Evolutionary conservation across 1,284 basidiomycete species (phyloP).

Genomic region (Ganoderma sp.): DNA sequence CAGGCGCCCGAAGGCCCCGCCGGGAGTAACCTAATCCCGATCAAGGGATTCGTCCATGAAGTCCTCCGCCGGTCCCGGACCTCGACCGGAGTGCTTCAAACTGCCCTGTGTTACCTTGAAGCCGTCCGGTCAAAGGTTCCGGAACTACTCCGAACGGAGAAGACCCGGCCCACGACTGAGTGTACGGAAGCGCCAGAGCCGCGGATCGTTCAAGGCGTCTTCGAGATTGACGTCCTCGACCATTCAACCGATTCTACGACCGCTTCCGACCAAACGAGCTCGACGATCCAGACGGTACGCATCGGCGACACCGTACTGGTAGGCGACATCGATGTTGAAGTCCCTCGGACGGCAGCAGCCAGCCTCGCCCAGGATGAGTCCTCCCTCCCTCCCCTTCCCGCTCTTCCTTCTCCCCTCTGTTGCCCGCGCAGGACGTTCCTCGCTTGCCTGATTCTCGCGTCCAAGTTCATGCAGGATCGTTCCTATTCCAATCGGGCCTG

Average conservation of each 20-base stretch:
- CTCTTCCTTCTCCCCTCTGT: slow-evolving; percentile 78
- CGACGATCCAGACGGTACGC: slow-evolving; percentile 25
- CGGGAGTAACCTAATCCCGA: slow-evolving; percentile 53
- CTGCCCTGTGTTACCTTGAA: slow-evolving; percentile 79
- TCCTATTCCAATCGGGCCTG: slow-evolving; percentile 93
- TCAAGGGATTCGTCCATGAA: slow-evolving; percentile 78
- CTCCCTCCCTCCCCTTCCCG: slow-evolving; percentile 50
- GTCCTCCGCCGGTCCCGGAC: slow-evolving; percentile 78
- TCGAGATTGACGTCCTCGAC: slow-evolving; percentile 1
- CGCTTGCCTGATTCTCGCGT: slow-evolving; percentile 85
- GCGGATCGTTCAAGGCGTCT: slow-evolving; percentile 48
- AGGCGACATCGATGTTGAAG: slow-evolving; percentile 11
- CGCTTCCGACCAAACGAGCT: slow-evolving; percentile 25
- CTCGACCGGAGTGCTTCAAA: slow-evolving; percentile 76
- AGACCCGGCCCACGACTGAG: slow-evolving; percentile 37
- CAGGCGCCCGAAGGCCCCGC: slow-evolving; percentile 30
- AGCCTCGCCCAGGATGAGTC: slow-evolving; percentile 30
- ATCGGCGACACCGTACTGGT: slow-evolving; percentile 22
- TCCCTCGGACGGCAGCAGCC: background rate
- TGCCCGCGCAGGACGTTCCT: slow-evolving; percentile 90
- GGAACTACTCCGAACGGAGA: slow-evolving; percentile 59
- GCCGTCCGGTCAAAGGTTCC: slow-evolving; percentile 71
- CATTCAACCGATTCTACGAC: background rate
- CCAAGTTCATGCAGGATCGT: slow-evolving; percentile 92
- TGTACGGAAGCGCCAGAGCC: slow-evolving; percentile 52